Evolutionary conservation across 2,329 filamentous ascomycete genomes (phyloP), one percentile per base, ranked within the genome.

Genomic region (Penicillium sp.): DNA sequence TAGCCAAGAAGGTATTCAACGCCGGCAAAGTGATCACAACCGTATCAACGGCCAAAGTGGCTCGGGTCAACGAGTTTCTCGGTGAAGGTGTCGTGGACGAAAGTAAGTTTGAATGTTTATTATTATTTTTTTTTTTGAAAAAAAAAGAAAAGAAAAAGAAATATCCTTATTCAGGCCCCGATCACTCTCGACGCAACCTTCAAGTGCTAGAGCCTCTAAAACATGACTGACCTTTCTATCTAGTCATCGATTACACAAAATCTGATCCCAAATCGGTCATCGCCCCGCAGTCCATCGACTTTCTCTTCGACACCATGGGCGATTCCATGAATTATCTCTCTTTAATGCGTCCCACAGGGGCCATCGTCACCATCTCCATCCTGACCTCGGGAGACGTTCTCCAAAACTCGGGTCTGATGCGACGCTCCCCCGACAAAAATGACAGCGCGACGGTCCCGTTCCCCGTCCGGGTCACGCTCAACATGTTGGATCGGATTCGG

Each of bases 1-100:
- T 80, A 1, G 72, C 76, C 2, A 76, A 74, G 53, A 76, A 75
- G 28, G 66, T 75, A 4, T 79, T 75, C 44, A 70, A 71, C 2
- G 77, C 86, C 1, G 58, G 58, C 0, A 70, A 64, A 42, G 64
- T 80, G 46, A 73, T 81, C 41, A 69, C 76, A 0, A 78, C 77
- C 0, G 74, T 76, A 1, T 79, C 77, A 7, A 78, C 77, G 25
- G 49, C 66, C 8, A 81, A 81, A 61, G 50, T 80, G 35, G 49
- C 63, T 3, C 62, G 73, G 25, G 75, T 78, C 0, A 69, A 72
- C 39, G 50, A 69, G 48, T 52, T 70, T 6, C 58, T 74, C 9
- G 70, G 70, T 3, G 58, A 68, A 0, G 74, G 73, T 0, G 60
- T 76, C 18, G 71, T 77, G 8, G 76, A 78, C 55, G 68, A 75